Evolutionary conservation across 2,329 filamentous ascomycete species (phyloP).

Genomic region (Penicillium hordei): DNA sequence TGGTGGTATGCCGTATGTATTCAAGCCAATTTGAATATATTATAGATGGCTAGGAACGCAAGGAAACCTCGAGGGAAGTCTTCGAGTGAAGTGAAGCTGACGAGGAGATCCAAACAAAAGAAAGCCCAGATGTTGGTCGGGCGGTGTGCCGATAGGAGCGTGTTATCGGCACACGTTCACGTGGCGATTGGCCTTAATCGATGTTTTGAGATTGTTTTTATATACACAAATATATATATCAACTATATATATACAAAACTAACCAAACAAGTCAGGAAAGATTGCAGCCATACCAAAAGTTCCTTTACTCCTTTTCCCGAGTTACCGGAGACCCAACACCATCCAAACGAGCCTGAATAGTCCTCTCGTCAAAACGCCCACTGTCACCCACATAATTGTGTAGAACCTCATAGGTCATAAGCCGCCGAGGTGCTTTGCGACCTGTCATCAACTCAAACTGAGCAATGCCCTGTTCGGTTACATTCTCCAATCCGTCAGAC

Average conservation of each 20-base stretch:
- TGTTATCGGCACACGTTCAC: constrained; percentile 1
- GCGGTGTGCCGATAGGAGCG: constrained; percentile 10
- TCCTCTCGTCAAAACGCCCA: constrained; percentile 40
- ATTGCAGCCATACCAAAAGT: background rate
- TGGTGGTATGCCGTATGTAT: background rate
- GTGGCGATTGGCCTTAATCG: background rate
- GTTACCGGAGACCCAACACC: constrained; percentile 23
- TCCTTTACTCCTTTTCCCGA: constrained; percentile 1
- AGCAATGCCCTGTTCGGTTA: constrained; percentile 77
- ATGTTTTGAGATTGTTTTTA: background rate
- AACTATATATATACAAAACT: background rate
- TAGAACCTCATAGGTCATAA: constrained; percentile 68
- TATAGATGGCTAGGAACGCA: background rate
- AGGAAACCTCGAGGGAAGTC: background rate
- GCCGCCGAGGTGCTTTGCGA: constrained; percentile 64
- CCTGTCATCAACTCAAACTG: constrained; percentile 82
- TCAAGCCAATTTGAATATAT: constrained; percentile 8
- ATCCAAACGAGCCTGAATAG: constrained; percentile 38
- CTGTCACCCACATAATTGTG: constrained; percentile 38
- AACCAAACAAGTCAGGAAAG: background rate
- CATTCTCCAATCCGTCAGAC: constrained; percentile 71
- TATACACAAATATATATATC: too few relatives aligned
- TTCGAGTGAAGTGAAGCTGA: constrained; percentile 2
- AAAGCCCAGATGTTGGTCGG: background rate
- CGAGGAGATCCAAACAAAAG: constrained; percentile 7